phyloP scores from a whole-genome alignment of 169 alveolate genomes.

The Eimeria tenella region DNA sequence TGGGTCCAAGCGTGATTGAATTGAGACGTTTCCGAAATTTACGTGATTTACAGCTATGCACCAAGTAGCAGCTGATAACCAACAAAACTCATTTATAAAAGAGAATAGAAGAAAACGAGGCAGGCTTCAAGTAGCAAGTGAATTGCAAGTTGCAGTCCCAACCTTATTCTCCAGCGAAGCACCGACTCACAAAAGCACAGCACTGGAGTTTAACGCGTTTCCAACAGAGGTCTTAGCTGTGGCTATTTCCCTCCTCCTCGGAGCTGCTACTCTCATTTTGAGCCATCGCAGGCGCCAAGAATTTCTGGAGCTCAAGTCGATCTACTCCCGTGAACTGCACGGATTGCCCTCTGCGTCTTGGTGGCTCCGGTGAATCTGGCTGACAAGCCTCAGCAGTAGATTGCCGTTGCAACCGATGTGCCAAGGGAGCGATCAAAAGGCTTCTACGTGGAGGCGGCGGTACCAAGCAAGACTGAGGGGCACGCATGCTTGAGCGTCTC shows the following conservation, averaged over 20 bases:
- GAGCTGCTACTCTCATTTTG: slow-evolving; percentile 11
- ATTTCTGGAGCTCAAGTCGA: slow-evolving; percentile 38
- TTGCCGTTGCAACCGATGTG: neutral
- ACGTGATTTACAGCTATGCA: too few species aligned
- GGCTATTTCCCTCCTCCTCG: neutral
- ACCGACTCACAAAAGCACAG: too few species aligned
- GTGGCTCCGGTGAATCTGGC: neutral
- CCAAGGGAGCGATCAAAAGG: slow-evolving; percentile 20
- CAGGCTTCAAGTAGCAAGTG: too few species aligned
- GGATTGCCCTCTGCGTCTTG: slow-evolving; percentile 59
- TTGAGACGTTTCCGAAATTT: too few species aligned
- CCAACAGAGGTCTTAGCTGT: neutral
- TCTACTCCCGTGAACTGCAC: slow-evolving; percentile 68
- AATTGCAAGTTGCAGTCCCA: too few species aligned
- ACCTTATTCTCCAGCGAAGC: too few species aligned
- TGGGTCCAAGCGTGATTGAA: too few species aligned
- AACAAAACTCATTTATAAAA: too few species aligned
- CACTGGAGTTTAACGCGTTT: too few species aligned
- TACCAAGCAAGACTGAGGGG: slow-evolving; percentile 12
- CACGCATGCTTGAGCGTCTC: slow-evolving; percentile 70
- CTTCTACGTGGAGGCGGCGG: slow-evolving; percentile 57
- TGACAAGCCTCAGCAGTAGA: slow-evolving; percentile 18
- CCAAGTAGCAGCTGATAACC: too few species aligned
- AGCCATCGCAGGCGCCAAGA: slow-evolving; percentile 40
- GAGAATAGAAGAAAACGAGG: too few species aligned